These are phyloP conservation scores for Gymnopilus dilepis DNA, from an alignment of 768 basidiomycete species.

Conservation along the genomic window DNA sequence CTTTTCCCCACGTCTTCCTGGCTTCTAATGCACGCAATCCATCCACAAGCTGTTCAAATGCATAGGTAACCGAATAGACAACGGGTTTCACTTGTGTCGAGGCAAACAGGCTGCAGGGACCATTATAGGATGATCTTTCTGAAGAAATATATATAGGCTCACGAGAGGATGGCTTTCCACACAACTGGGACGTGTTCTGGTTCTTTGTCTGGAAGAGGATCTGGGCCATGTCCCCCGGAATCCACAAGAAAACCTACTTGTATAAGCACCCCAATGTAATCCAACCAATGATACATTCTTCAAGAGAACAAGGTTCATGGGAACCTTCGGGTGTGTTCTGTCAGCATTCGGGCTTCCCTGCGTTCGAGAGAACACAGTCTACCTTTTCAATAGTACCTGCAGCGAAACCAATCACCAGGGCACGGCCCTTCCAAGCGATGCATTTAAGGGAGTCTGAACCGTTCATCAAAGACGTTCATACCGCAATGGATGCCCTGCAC, in stretches of 20 bases:
- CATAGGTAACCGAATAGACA: constrained; percentile 69
- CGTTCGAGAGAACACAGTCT: background rate
- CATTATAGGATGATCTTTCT: background rate
- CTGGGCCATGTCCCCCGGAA: background rate
- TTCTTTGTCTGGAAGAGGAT: constrained; percentile 59
- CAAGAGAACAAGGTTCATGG: constrained; percentile 80
- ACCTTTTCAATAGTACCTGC: constrained; percentile 87
- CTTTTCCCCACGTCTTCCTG: constrained; percentile 94
- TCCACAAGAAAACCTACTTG: constrained; percentile 43
- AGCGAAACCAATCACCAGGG: constrained; percentile 93
- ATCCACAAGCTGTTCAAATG: constrained; percentile 67
- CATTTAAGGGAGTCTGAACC: constrained; percentile 91
- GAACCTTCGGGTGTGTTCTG: constrained; percentile 55
- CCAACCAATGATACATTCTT: constrained; percentile 89
- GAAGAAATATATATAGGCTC: constrained; percentile 26
- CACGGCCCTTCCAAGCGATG: constrained; percentile 92
- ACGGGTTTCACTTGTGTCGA: constrained; percentile 71
- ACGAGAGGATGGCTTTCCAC: constrained; percentile 75
- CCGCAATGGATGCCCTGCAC: constrained; percentile 12
- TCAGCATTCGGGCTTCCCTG: background rate
- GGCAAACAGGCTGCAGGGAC: constrained; percentile 63
- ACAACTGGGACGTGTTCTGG: constrained; percentile 65
- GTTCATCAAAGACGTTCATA: no score
- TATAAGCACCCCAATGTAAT: constrained; percentile 86
- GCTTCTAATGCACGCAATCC: constrained; percentile 79